A percentile compares a stretch with the other conserved stretches of the same genome.
Conservation (phyloP, 1,284 basidiomycete species). For the Stygiomarasmius scandens region DNA sequence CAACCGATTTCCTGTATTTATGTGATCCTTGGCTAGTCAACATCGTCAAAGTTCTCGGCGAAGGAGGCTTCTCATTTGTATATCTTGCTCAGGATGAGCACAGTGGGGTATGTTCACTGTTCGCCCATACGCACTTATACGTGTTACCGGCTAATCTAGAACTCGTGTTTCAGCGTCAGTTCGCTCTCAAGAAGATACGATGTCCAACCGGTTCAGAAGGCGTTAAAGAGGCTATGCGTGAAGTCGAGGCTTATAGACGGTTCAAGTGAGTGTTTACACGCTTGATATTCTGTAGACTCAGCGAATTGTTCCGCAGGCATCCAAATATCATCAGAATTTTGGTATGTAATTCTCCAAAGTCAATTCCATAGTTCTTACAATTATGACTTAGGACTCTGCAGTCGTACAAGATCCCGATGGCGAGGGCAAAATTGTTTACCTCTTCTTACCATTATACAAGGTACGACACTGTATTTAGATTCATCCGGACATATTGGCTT, state of each 20-base stretch:
- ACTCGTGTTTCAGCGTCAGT: slow-evolving; percentile 62
- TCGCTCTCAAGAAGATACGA: slow-evolving; percentile 93
- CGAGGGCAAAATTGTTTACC: slow-evolving; percentile 94
- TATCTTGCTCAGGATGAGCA: slow-evolving; percentile 88
- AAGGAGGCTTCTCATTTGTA: slow-evolving; percentile 95
- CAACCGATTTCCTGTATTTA: neutral
- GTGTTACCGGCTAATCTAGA: neutral
- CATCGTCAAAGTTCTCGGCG: slow-evolving; percentile 88
- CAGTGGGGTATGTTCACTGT: slow-evolving; percentile 62
- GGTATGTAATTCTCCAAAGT: slow-evolving; percentile 38
- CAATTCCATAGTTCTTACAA: neutral
- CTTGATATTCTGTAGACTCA: neutral
- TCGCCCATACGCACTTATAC: neutral
- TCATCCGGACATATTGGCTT: slow-evolving; percentile 21
- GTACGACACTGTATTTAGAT: slow-evolving; percentile 34
- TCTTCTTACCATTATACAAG: slow-evolving; percentile 90
- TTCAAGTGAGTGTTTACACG: slow-evolving; percentile 68
- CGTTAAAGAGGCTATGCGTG: slow-evolving; percentile 84
- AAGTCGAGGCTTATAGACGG: slow-evolving; percentile 88
- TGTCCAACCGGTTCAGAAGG: slow-evolving; percentile 82
- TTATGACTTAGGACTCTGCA: slow-evolving; percentile 74
- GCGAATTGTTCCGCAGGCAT: slow-evolving; percentile 51
- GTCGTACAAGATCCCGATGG: slow-evolving; percentile 91
- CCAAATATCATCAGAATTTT: slow-evolving; percentile 89
- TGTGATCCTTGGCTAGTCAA: slow-evolving; percentile 56